Conservation (phyloP, 2,329 filamentous ascomycete genomes). For the Colletotrichum echinochloae region DNA sequence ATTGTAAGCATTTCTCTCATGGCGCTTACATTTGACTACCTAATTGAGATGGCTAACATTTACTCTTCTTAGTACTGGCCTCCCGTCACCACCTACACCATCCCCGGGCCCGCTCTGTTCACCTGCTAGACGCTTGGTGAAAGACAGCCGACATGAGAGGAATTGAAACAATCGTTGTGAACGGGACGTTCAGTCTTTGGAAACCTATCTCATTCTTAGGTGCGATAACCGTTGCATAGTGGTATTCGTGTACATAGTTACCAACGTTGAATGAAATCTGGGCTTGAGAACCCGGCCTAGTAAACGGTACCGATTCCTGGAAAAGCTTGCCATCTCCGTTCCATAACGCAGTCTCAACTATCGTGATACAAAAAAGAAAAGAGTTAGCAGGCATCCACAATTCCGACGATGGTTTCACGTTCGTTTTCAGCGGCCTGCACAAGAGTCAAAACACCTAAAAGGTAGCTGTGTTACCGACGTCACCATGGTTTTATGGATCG, state of each 20-base stretch:
- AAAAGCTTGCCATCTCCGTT: too few relatives aligned
- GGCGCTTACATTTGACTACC: too few relatives aligned
- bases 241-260: constrained; percentile 1
- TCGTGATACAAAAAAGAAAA: too few relatives aligned
- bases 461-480: too few relatives aligned
- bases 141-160: not conserved
- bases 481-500: too few relatives aligned
- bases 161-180: not conserved
- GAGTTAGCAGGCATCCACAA: too few relatives aligned
- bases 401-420: too few relatives aligned
- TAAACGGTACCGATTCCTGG: not conserved
- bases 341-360: too few relatives aligned
- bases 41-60: not conserved
- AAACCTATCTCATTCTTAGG: not conserved
- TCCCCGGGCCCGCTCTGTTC: constrained; percentile 45
- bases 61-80: constrained; percentile 22
- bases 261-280: not conserved
- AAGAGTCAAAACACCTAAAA: too few relatives aligned
- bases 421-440: too few relatives aligned
- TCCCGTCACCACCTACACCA: constrained; percentile 44
- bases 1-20: not conserved
- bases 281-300: too few relatives aligned
- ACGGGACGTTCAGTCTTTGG: not conserved
- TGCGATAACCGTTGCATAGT: not conserved
- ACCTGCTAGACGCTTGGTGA: constrained; percentile 35